Evolutionary conservation across 2,329 filamentous ascomycete genomes (phyloP).

Genomic region (Aureobasidium sp.): DNA sequence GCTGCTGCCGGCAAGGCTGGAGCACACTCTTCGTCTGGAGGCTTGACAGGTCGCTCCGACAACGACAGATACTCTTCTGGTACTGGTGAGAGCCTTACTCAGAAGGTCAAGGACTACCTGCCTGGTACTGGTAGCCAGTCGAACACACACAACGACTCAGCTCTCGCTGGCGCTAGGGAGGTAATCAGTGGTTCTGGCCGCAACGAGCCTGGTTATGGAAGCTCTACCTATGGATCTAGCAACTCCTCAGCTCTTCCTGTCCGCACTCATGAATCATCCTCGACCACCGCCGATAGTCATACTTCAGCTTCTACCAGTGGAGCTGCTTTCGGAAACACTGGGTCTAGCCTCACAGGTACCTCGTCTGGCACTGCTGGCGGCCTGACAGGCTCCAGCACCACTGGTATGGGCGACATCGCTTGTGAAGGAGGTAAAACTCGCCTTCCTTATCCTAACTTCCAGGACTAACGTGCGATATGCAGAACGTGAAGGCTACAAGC

Average conservation of each 20-base stretch:
- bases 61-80: conserved; percentile 1
- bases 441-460: not conserved
- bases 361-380: not conserved
- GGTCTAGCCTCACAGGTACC: not conserved
- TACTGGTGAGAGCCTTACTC: conserved; percentile 2
- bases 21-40: not conserved
- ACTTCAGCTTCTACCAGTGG: not conserved
- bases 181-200: not conserved
- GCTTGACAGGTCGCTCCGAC: not conserved
- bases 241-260: conserved; percentile 2
- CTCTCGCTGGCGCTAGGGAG: not conserved
- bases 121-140: not conserved
- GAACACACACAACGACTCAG: not conserved
- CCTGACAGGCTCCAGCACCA: not conserved
- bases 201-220: not conserved
- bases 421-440: not conserved
- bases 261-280: not conserved
- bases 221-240: not conserved
- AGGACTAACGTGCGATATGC: not conserved
- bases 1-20: not conserved
- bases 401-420: not conserved
- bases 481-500: conserved; percentile 1
- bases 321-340: not conserved
- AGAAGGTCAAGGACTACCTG: conserved; percentile 5
- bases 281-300: not conserved